A percentile compares a stretch with the other conserved stretches of the same genome.
phyloP scores from a whole-genome alignment of 768 basidiomycete genomes.

The Xanthoconium stramineum region DNA sequence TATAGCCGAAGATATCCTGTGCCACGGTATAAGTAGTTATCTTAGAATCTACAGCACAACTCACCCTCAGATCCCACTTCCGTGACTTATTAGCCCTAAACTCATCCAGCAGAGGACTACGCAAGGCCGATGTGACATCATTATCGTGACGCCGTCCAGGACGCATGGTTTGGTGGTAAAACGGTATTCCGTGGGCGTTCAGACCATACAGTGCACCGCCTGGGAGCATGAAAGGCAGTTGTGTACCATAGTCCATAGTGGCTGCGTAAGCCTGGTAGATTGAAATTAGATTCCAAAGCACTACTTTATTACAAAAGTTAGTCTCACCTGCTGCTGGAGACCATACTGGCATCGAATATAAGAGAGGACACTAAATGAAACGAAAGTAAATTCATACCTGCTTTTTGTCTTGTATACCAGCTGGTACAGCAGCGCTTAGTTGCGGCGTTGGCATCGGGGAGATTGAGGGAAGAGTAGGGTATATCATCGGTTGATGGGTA shows the following conservation, averaged over 20 bases:
- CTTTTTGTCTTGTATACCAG: slow-evolving; percentile 52
- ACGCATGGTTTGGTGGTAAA: slow-evolving; percentile 40
- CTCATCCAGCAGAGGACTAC: slow-evolving; percentile 78
- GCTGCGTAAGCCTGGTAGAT: slow-evolving; percentile 39
- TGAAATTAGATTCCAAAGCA: background rate
- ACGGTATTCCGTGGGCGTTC: slow-evolving; percentile 33
- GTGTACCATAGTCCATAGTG: slow-evolving; percentile 47
- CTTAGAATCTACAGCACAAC: slow-evolving; percentile 19
- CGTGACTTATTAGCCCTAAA: slow-evolving; percentile 77
- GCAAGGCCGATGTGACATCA: slow-evolving; percentile 38
- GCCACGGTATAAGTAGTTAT: slow-evolving; percentile 1
- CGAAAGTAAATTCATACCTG: slow-evolving; percentile 41
- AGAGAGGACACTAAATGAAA: slow-evolving; percentile 7
- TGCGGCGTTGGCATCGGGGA: slow-evolving; percentile 56
- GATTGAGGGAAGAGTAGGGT: slow-evolving; percentile 48
- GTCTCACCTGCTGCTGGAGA: slow-evolving; percentile 45
- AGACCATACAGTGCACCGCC: slow-evolving; percentile 41
- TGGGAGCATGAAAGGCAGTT: slow-evolving; percentile 44
- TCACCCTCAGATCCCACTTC: slow-evolving; percentile 79
- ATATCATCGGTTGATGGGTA: slow-evolving; percentile 55
- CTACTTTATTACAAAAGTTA: slow-evolving; percentile 7
- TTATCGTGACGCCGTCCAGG: slow-evolving; percentile 45
- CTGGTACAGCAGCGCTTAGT: slow-evolving; percentile 37
- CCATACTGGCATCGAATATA: slow-evolving; percentile 34
- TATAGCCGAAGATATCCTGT: slow-evolving; percentile 81